Base-by-base conservation (phyloP, 495 filamentous ascomycete species). In the Podospora tetraspora region DNA sequence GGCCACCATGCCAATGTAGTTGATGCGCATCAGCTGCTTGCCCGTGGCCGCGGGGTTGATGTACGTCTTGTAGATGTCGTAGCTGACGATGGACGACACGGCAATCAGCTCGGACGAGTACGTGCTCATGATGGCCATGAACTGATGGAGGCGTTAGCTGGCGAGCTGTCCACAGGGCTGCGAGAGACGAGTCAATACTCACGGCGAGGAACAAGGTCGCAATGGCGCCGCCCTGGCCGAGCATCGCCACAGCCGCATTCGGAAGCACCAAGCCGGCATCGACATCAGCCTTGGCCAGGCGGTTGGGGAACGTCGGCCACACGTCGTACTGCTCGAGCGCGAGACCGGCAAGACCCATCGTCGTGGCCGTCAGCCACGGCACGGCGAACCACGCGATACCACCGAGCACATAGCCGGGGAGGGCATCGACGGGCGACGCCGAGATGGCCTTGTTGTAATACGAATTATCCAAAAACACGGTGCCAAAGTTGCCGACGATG, bases 1-100 rank as follows among this genome's bases (percentile, higher is more conserved):
- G 23, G 82, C 21, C 8, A 78, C 73, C 62, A 88, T 82, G 30
- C 75, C 76, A 63, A 73, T 74, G 71, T 86, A 84, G 62, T 79
- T 82, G 62, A 85, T 75, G 29, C 73, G 73, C 57, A 87, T 79
- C 4, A 88, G 76, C 21, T 79, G 73, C 7, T 74, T 72, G 8
- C 80, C 78, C 5, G 75, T 76, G 13, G 83, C 79, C 30, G 68
- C 66, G 16, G 81, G 83, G 13, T 82, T 83, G 71, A 83, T 75
- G 72, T 87, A 87, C 5, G 79, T 81, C 68, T 83, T 82, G 76
- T 86, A 88, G 66, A 87, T 72, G 69, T 87, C 84, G 69, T 85
- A 88, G 12, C 84, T 85, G 62, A 86, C 70, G 19, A 88, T 78
- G 1, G 83, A 84, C 0, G 82, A 83, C 43, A 84, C 83, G 13